Evolutionary conservation across 805 yeast species (phyloP), one percentile per base, ranked within the genome.

Genomic region (Metschnikowia santaceciliae): DNA sequence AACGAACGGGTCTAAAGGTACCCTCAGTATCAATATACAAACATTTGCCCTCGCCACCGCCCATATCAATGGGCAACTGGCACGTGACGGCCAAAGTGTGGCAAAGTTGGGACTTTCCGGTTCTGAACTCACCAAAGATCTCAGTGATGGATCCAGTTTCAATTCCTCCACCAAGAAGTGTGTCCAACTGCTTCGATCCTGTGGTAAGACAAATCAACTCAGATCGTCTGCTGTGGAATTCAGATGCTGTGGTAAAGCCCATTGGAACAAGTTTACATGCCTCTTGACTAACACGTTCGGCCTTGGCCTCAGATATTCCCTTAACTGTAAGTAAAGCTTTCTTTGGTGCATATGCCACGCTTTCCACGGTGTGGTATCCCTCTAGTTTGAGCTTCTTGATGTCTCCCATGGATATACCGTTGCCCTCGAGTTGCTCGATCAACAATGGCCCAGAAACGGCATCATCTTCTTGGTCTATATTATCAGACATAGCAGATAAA

Each of bases 1-100:
- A 75, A 61, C 99, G 80, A 41, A 85, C 86, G 1, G 98, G 97
- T 65, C 99, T 79, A 67, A 94, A 94, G 1, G 99, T 94, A 17
- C 97, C 97, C 66, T 92, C 99, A 0, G 98, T 92, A 64, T 94
- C 99, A 54, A 94, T 91, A 65, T 88, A 94, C 49, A 94, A 75
- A 68, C 97, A 92, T 69, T 94, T 90, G 33, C 99, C 99, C 72
- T 94, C 99, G 47, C 97, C 99, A 54, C 99, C 99, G 38, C 97
- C 97, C 86, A 88, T 86, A 64, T 91, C 97, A 46, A 92, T 81
- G 4, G 98, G 98, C 50, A 94, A 75, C 69, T 92, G 99, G 67
- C 98, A 92, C 2, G 97, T 92, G 6, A 94, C 96, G 0, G 98
- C 96, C 50, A 94, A 76, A 1, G 98, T 94, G 66, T 94, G 99